Evolutionary conservation across 2,329 filamentous ascomycete genomes (phyloP).

Genomic region (Venturia oleaginea): DNA sequence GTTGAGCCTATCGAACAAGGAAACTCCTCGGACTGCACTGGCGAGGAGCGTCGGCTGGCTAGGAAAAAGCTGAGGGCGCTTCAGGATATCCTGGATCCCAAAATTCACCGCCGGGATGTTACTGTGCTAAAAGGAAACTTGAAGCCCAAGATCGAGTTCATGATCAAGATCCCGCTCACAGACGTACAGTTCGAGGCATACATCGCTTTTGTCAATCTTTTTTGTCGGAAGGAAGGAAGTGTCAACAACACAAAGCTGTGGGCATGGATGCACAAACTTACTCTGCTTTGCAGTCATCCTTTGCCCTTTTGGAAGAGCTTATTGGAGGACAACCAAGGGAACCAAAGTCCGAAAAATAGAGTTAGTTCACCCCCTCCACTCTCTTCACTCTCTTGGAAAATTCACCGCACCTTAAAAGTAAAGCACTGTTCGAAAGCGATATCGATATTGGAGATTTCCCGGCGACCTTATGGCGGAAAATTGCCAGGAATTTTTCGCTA

Average conservation of each 20-base stretch:
- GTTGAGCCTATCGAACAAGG: constrained; percentile 65
- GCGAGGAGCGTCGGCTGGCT: constrained; percentile 46
- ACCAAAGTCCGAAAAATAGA: not conserved
- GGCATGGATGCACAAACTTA: constrained; percentile 45
- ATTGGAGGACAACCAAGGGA: not conserved
- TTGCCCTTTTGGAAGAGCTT: constrained; percentile 29
- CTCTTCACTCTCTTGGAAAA: too few species aligned
- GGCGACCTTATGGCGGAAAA: too few species aligned
- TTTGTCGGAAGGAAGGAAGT: constrained; percentile 15
- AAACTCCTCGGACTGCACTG: constrained; percentile 54
- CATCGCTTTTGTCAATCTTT: constrained; percentile 39
- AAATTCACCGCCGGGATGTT: constrained; percentile 59
- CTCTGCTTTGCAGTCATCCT: constrained; percentile 52
- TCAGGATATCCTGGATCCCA: constrained; percentile 63
- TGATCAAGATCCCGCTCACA: constrained; percentile 65
- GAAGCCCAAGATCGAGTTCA: constrained; percentile 70
- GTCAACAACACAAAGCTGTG: constrained; percentile 37
- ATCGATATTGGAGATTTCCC: too few species aligned
- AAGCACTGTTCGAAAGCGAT: too few species aligned
- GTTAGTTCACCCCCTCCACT: not conserved
- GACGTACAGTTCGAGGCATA: constrained; percentile 57
- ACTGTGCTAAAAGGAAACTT: constrained; percentile 45
- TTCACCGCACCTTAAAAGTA: too few species aligned
- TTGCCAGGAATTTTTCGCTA: too few species aligned
- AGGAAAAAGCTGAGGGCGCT: constrained; percentile 61